Base-by-base conservation (phyloP, 305 asterid genomes). In the Fraxinus floribunda region DNA sequence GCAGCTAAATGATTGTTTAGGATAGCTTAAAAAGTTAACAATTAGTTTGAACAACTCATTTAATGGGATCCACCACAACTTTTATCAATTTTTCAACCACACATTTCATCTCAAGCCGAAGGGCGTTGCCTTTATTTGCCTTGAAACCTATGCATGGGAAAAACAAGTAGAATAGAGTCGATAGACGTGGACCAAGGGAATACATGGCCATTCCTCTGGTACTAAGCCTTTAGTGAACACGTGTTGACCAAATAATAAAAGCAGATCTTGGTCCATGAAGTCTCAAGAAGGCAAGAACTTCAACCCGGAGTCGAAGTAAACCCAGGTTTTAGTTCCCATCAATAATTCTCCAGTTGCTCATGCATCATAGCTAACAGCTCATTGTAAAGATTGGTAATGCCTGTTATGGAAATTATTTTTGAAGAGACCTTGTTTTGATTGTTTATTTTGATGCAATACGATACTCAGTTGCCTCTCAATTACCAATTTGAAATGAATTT, bases 401-500 rank as follows among this genome's bases (percentile, higher is more conserved):
- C 71, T 60, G 30, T 60, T 60, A 18, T 60, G 30, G 70, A 20
- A 7, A 20, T n/a, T 60, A 20, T 60, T 60, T 7, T 60, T 18
- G 70, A 5, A 60, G 70, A 60, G 71, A 62, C 9, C 34, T 20
- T 62, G 34, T 62, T 22, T 62, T 62, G 71, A 24, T 62, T 62
- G 71, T 62, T 62, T 62, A 62, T 62, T 60, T 62, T 62, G 71
- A 62, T 62, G 13, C 71, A 30, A 5, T 55, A 60, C 29, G 16
- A 22, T 62, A 15, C 3, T 38, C 46, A 64, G 29, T 26, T 73
- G 11, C 60, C 77, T 79, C 44, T 29, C n/a, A 7, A 26, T 73
- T 70, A 78, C 29, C 79, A 30, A 3, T 55, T 70, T 46, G 16
- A 35, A 20, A 68, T 38, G 39, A 84, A 16, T 62, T 81, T 38